A percentile compares a stretch with the other conserved stretches of the same genome.
phyloP scores from a whole-genome alignment of 345 rosid species.

The Lepidium didymum region DNA sequence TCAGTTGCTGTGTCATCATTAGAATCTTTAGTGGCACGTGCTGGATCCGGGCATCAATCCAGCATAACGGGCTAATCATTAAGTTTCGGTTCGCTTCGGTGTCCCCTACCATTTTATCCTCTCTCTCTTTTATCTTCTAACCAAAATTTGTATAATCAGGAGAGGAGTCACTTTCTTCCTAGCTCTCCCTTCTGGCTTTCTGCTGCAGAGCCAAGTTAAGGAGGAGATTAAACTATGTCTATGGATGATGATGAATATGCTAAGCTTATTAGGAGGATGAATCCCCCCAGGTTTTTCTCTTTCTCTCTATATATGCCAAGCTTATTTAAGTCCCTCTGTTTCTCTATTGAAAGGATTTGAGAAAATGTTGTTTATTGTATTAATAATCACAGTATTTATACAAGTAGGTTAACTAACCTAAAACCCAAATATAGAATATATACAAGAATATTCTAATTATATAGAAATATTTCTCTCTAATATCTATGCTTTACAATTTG shows the following conservation, averaged over 20 bases:
- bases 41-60: slow-evolving; percentile 9
- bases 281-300: slow-evolving; percentile 60
- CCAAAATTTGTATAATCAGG: not conserved
- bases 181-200: not conserved
- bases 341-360: too few relatives aligned
- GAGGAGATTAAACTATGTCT: slow-evolving; percentile 9
- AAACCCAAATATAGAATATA: too few relatives aligned
- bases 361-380: too few relatives aligned
- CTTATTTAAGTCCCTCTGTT: not conserved
- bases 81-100: not conserved
- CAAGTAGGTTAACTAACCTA: too few relatives aligned
- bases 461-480: too few relatives aligned
- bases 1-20: not conserved
- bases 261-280: slow-evolving; percentile 83
- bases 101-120: not conserved
- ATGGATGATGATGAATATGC: slow-evolving; percentile 73
- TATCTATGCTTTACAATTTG: not conserved
- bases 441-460: too few relatives aligned
- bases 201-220: not conserved
- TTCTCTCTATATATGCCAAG: not conserved
- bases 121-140: not conserved
- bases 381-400: too few relatives aligned
- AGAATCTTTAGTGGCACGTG: slow-evolving; percentile 25
- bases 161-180: not conserved
- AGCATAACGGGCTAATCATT: not conserved